Conservation (phyloP, 2,329 filamentous ascomycete genomes). For the Xylaria sp. region DNA sequence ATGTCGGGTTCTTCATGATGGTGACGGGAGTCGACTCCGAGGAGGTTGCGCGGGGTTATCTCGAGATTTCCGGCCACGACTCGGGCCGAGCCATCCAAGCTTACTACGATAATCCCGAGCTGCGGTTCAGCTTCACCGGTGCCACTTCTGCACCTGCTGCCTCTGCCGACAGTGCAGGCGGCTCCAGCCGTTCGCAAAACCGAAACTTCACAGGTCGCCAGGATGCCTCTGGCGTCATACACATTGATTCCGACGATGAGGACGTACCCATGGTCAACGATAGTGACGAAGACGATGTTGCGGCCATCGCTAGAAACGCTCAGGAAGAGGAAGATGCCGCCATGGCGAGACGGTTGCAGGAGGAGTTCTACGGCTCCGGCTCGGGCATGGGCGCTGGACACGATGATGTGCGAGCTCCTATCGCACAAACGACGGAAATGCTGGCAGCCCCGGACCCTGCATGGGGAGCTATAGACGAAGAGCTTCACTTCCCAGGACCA, state of each 20-base stretch:
- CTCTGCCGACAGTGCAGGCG: constrained; percentile 33
- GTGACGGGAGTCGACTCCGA: constrained; percentile 69
- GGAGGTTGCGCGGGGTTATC: constrained; percentile 72
- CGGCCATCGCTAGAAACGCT: constrained; percentile 42
- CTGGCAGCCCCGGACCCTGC: constrained; percentile 65
- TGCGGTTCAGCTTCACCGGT: constrained; percentile 45
- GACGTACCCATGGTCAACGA: constrained; percentile 29
- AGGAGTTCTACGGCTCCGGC: constrained; percentile 69
- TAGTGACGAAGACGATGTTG: constrained; percentile 38
- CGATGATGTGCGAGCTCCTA: constrained; percentile 70
- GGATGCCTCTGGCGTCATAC: constrained; percentile 58
- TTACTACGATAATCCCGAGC: constrained; percentile 83
- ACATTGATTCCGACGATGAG: constrained; percentile 58
- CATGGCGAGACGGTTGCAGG: constrained; percentile 85
- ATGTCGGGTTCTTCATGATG: constrained; percentile 70
- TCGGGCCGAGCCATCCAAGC: constrained; percentile 81
- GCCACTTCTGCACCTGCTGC: constrained; percentile 34
- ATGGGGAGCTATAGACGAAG: constrained; percentile 47
- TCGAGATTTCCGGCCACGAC: constrained; percentile 78
- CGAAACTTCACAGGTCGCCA: constrained; percentile 37
- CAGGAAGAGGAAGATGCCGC: constrained; percentile 84
- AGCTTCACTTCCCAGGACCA: constrained; percentile 58
- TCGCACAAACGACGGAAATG: constrained; percentile 86
- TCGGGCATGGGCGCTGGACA: constrained; percentile 29
- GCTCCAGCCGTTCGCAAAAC: constrained; percentile 25